Evolutionary conservation across 1,284 basidiomycete species (phyloP).

Genomic region (Sutorius eximius): DNA sequence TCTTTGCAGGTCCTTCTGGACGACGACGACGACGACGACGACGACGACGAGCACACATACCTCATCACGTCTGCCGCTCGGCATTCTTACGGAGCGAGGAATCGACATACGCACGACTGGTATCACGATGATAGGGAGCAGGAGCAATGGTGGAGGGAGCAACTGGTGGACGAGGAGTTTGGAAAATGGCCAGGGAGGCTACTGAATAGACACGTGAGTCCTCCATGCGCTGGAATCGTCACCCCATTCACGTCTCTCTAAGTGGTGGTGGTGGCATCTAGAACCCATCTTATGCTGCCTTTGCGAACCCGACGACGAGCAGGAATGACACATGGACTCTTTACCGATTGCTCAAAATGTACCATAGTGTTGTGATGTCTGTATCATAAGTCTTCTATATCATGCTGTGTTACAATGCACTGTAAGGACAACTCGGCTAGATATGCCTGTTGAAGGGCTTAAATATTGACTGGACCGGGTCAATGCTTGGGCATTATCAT

Average conservation of each 20-base stretch:
- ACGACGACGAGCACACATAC: conserved; percentile 36
- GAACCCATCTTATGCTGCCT: conserved; percentile 61
- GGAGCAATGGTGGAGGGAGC: conserved; percentile 38
- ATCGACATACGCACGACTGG: conserved; percentile 4
- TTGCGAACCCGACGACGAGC: conserved; percentile 35
- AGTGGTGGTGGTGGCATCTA: conserved; percentile 82
- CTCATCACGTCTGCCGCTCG: conserved; percentile 22
- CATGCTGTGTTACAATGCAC: conserved; percentile 3
- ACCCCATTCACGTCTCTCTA: conserved; percentile 1
- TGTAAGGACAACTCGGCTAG: not conserved
- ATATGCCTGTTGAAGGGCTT: conserved; percentile 7
- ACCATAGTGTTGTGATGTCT: conserved; percentile 2
- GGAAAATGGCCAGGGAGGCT: conserved; percentile 68
- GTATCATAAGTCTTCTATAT: conserved; percentile 19
- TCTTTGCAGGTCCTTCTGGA: conserved; percentile 10
- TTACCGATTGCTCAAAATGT: not conserved
- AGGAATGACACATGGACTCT: conserved; percentile 11
- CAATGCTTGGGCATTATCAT: conserved; percentile 63
- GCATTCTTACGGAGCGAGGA: conserved; percentile 14
- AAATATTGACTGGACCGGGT: conserved; percentile 1
- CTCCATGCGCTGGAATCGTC: conserved; percentile 6
- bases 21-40: conserved; percentile 13
- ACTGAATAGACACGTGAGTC: conserved; percentile 65
- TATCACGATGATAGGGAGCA: conserved; percentile 31
- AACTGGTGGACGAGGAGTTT: conserved; percentile 50